A percentile compares a stretch with the other conserved stretches of the same genome.
Evolutionary conservation across 805 yeast genomes (phyloP).

Genomic region (Myxozyma lipomycoides): DNA sequence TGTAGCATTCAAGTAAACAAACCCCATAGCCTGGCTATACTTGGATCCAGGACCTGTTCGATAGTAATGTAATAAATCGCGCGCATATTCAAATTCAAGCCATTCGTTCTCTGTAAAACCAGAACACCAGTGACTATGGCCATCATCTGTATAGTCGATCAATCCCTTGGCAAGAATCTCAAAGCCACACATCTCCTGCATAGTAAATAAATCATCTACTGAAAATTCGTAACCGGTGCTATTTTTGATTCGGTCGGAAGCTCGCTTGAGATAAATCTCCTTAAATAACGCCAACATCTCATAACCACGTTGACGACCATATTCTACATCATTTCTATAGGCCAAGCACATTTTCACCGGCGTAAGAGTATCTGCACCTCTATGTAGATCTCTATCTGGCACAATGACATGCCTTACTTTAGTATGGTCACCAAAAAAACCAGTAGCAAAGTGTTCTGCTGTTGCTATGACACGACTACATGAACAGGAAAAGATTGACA

Average conservation of each 20-base stretch:
- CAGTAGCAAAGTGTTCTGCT: conserved; percentile 22
- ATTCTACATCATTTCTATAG: conserved; percentile 12
- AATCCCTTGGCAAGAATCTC: conserved; percentile 21
- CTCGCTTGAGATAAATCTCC: conserved; percentile 5
- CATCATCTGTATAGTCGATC: not conserved
- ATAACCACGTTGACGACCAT: conserved; percentile 10
- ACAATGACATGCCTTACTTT: conserved; percentile 15
- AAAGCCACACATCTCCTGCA: conserved; percentile 29
- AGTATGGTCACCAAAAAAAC: conserved; percentile 16
- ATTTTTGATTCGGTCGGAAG: conserved; percentile 8
- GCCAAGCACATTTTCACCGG: conserved; percentile 21
- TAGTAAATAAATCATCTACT: conserved; percentile 16
- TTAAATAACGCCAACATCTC: conserved; percentile 5
- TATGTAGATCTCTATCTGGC: conserved; percentile 14
- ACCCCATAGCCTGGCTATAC: conserved; percentile 39
- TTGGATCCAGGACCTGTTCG: conserved; percentile 34
- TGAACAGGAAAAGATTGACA: conserved; percentile 23
- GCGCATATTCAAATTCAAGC: conserved; percentile 24
- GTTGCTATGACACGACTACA: conserved; percentile 24
- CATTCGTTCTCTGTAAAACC: conserved; percentile 22
- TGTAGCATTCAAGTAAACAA: conserved; percentile 49
- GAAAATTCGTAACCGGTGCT: conserved; percentile 8
- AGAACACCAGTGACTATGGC: conserved; percentile 17
- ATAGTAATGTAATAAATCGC: conserved; percentile 25
- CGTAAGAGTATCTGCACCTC: conserved; percentile 27